Conservation (phyloP, 1,284 basidiomycete genomes). For the Boletus smithii region DNA sequence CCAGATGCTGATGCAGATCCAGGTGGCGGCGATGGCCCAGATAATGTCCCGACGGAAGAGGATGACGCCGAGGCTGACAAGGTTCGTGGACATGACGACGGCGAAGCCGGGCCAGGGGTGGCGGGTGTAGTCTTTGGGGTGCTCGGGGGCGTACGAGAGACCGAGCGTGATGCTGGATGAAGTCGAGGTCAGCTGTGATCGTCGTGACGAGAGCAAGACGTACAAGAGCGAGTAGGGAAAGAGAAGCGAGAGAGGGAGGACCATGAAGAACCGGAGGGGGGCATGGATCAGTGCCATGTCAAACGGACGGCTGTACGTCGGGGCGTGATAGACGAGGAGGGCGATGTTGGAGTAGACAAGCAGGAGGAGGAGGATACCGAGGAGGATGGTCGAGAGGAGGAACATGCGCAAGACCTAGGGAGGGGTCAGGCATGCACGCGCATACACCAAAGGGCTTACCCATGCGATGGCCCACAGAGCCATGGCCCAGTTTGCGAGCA, state of each 20-base stretch:
- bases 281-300: conserved; percentile 71
- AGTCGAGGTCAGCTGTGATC: conserved; percentile 34
- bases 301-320: conserved; percentile 52
- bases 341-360: conserved; percentile 67
- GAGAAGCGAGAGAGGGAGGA: conserved; percentile 48
- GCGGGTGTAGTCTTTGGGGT: conserved; percentile 45
- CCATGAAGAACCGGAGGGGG: conserved; percentile 67
- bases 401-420: conserved; percentile 59
- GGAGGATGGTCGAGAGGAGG: conserved; percentile 55
- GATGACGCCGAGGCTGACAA: conserved; percentile 56
- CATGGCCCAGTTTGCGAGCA: conserved; percentile 80
- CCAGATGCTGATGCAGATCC: conserved; percentile 68
- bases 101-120: conserved; percentile 62
- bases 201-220: conserved; percentile 19
- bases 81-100: conserved; percentile 56
- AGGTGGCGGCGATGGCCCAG: conserved; percentile 67
- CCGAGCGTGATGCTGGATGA: conserved; percentile 56
- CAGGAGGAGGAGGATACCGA: conserved; percentile 56
- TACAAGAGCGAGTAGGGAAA: conserved; percentile 53
- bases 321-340: conserved; percentile 62
- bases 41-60: conserved; percentile 58
- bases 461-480: conserved; percentile 82
- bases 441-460: conserved; percentile 41
- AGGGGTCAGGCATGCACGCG: neutral
- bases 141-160: conserved; percentile 42